These are phyloP conservation scores for Cladosporium sp. DNA, from an alignment of 2,329 filamentous ascomycete genomes.

Conservation along the genomic window DNA sequence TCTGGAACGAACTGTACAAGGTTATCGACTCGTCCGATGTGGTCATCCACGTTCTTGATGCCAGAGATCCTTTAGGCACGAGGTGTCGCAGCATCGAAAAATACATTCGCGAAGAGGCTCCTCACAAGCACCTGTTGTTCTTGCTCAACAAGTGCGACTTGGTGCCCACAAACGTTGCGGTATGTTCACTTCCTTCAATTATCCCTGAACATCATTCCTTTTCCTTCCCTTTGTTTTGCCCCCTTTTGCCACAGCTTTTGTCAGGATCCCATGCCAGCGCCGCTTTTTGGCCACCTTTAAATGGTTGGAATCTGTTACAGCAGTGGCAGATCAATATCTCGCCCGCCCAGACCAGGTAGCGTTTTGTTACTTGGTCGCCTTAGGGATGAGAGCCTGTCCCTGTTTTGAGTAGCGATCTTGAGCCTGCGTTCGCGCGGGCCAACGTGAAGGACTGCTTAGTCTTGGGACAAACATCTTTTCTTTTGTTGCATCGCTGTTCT, in stretches of 20 bases:
- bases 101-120: conserved; percentile 86
- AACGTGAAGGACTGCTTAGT: conserved; percentile 98
- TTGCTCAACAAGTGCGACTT: conserved; percentile 89
- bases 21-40: conserved; percentile 95
- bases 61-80: conserved; percentile 83
- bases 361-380: conserved; percentile 80
- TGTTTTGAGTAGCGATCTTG: conserved; percentile 97
- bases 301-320: conserved; percentile 97
- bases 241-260: conserved; percentile 70
- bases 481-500: background rate
- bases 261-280: conserved; percentile 67
- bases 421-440: conserved; percentile 59
- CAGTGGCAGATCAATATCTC: conserved; percentile 87
- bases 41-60: conserved; percentile 89
- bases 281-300: conserved; percentile 48
- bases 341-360: conserved; percentile 69
- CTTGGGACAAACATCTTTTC: conserved; percentile 79
- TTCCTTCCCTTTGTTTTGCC: conserved; percentile 21
- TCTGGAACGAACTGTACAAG: conserved; percentile 92
- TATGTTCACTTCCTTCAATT: conserved; percentile 57
- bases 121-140: conserved; percentile 92
- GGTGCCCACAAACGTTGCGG: conserved; percentile 85
- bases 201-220: conserved; percentile 16
- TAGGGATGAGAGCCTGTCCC: conserved; percentile 68
- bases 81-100: conserved; percentile 88